A percentile compares a stretch with the other conserved stretches of the same genome.
Conservation (phyloP, 2,329 filamentous ascomycete genomes). For the Cladophialophora chaetospira region DNA sequence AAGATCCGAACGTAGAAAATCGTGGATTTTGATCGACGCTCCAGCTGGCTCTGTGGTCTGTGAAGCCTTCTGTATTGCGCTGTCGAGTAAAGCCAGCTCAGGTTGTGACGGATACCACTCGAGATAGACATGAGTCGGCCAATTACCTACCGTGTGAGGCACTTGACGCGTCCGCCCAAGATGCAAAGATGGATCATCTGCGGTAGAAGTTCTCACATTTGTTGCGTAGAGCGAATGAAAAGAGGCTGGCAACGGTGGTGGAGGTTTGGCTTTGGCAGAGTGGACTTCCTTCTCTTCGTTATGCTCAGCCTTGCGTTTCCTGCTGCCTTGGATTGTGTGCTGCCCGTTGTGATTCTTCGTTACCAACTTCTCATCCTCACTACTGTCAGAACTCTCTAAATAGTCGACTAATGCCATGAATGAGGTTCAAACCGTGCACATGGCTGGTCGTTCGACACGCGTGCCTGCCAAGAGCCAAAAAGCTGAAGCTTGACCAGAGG, state of each 20-base stretch:
- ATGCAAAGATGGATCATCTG: slow-evolving; percentile 82
- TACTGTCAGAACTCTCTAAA: slow-evolving; percentile 50
- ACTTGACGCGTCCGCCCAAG: slow-evolving; percentile 78
- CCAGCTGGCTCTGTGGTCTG: background rate
- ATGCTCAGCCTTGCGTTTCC: slow-evolving; percentile 28
- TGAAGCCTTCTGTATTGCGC: slow-evolving; percentile 33
- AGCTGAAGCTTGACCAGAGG: background rate
- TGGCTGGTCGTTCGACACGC: background rate
- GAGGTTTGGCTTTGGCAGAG: slow-evolving; percentile 18
- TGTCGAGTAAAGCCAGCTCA: slow-evolving; percentile 39
- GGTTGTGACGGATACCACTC: slow-evolving; percentile 68
- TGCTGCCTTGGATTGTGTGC: no score
- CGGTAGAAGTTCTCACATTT: slow-evolving; percentile 72
- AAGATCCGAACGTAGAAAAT: slow-evolving; percentile 75
- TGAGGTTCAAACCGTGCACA: slow-evolving; percentile 6
- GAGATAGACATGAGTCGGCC: slow-evolving; percentile 89
- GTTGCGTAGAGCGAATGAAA: slow-evolving; percentile 92
- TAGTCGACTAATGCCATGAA: slow-evolving; percentile 61
- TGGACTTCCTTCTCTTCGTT: slow-evolving; percentile 31
- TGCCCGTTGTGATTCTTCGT: slow-evolving; percentile 4
- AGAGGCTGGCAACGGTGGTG: slow-evolving; percentile 62
- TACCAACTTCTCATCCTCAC: slow-evolving; percentile 26
- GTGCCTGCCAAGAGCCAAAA: slow-evolving; percentile 21
- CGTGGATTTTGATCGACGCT: slow-evolving; percentile 41
- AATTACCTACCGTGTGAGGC: slow-evolving; percentile 84